Conservation (phyloP, 768 basidiomycete species). For the Lactarius akahatsu region DNA sequence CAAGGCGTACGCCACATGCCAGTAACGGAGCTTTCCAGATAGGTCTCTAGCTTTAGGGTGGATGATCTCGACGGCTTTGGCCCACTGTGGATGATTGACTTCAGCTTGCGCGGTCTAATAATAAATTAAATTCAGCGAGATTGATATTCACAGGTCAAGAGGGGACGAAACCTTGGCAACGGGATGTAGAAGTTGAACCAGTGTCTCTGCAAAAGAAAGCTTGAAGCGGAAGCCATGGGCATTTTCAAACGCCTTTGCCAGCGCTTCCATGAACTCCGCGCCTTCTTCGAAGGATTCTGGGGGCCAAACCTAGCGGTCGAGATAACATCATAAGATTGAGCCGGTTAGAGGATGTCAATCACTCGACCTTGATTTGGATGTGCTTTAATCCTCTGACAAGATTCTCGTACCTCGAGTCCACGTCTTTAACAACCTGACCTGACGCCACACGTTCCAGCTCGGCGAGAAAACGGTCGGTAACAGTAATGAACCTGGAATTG, state of each 20-base stretch:
- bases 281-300: slow-evolving; percentile 91
- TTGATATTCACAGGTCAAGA: background rate
- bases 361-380: slow-evolving; percentile 72
- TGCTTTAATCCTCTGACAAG: slow-evolving; percentile 78
- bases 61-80: slow-evolving; percentile 83
- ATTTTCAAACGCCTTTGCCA: slow-evolving; percentile 80
- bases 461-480: slow-evolving; percentile 86
- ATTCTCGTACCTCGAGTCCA: slow-evolving; percentile 80
- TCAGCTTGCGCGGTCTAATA: slow-evolving; percentile 88
- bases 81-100: slow-evolving; percentile 94
- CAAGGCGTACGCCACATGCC: slow-evolving; percentile 83
- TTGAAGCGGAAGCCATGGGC: slow-evolving; percentile 84
- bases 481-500: slow-evolving; percentile 81
- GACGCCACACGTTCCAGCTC: slow-evolving; percentile 73
- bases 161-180: slow-evolving; percentile 69
- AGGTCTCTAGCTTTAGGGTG: slow-evolving; percentile 81
- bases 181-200: slow-evolving; percentile 76
- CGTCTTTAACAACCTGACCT: slow-evolving; percentile 78
- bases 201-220: slow-evolving; percentile 78
- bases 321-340: slow-evolving; percentile 7
- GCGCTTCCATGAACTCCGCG: slow-evolving; percentile 82
- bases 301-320: slow-evolving; percentile 75
- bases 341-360: background rate
- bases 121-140: background rate
- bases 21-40: slow-evolving; percentile 87